A percentile compares a stretch with the other conserved stretches of the same genome.
Evolutionary conservation across 2,329 filamentous ascomycete species (phyloP).

Genomic region (Monosporascus ibericus): DNA sequence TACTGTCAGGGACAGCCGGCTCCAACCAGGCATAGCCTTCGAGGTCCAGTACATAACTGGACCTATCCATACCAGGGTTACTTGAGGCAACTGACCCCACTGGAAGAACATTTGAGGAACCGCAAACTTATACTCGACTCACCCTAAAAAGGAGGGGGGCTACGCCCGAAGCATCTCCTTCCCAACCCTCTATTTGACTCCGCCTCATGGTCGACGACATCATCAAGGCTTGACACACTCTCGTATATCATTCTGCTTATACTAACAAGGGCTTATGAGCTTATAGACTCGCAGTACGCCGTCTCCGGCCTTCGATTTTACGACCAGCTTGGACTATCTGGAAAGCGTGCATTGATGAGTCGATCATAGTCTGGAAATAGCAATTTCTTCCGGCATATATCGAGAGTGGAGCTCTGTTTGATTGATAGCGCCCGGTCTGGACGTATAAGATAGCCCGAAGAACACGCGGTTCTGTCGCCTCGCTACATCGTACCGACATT

Average conservation of each 20-base stretch:
- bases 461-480: background rate
- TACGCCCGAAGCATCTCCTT: conserved; percentile 13
- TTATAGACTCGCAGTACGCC: background rate
- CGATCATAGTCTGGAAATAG: background rate
- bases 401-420: background rate
- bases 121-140: conserved; percentile 31
- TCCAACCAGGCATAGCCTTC: conserved; percentile 33
- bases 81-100: conserved; percentile 36
- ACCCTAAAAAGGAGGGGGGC: conserved; percentile 16
- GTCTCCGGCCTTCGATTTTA: conserved; percentile 1
- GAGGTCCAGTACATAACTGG: conserved; percentile 36
- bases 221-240: background rate
- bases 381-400: background rate
- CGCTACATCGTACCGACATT: background rate
- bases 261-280: background rate
- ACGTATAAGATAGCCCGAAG: background rate
- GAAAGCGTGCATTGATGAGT: background rate
- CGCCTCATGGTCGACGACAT: background rate
- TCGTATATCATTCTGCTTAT: background rate
- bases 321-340: conserved; percentile 3
- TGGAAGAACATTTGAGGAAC: conserved; percentile 30
- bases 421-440: background rate
- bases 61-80: conserved; percentile 31
- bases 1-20: conserved; percentile 31
- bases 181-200: background rate